Evolutionary conservation across 805 yeast species (phyloP).

Genomic region (Cyberlindnera maclurae): DNA sequence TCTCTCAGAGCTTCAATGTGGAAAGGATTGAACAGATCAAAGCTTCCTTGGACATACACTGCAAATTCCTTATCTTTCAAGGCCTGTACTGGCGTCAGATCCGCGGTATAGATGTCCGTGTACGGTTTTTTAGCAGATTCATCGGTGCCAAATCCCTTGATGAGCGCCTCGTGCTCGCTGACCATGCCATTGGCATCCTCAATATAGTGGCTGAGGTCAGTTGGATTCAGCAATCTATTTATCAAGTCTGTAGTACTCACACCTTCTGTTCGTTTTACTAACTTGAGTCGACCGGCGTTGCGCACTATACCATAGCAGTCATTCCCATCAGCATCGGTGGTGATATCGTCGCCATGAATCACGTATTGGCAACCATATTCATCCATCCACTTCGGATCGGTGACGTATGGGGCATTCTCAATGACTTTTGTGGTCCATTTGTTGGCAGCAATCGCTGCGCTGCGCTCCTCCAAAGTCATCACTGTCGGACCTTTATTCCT

Average conservation of each 20-base stretch:
- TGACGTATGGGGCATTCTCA: conserved; percentile 86
- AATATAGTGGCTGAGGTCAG: conserved; percentile 12
- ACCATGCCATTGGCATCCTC: conserved; percentile 3
- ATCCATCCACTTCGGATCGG: conserved; percentile 71
- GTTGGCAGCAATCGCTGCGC: conserved; percentile 81
- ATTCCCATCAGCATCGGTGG: conserved; percentile 91
- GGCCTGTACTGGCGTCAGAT: conserved; percentile 18
- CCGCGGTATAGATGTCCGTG: conserved; percentile 40
- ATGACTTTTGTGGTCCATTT: conserved; percentile 78
- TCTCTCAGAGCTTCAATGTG: conserved; percentile 68
- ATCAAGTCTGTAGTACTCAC: conserved; percentile 94
- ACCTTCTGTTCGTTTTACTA: conserved; percentile 91
- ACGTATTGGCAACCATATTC: conserved; percentile 72
- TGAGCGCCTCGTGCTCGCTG: conserved; percentile 3
- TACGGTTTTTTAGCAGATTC: conserved; percentile 45
- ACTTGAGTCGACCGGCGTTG: conserved; percentile 75
- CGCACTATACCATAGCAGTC: conserved; percentile 87
- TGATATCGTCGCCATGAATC: conserved; percentile 98
- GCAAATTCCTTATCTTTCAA: conserved; percentile 18
- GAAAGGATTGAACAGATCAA: conserved; percentile 90
- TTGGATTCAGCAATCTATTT: conserved; percentile 61
- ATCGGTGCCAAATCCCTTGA: conserved; percentile 51
- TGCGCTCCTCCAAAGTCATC: conserved; percentile 74
- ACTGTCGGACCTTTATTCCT: conserved; percentile 91
- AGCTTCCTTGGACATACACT: conserved; percentile 72